Conservation (phyloP, 2,329 filamentous ascomycete genomes). For the Nothophoma quercina region DNA sequence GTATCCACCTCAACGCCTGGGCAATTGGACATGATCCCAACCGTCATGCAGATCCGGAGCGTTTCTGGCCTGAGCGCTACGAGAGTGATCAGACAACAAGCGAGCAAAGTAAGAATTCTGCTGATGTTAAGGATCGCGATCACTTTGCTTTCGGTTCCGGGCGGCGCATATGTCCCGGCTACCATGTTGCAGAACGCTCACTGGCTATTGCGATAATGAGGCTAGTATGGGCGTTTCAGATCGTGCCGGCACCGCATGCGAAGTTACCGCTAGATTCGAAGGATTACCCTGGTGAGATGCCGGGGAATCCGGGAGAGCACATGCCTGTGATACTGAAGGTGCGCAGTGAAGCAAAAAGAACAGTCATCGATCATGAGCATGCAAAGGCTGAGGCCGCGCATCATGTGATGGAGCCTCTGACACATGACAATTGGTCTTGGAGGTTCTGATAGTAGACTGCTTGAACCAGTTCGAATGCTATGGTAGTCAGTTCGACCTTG, state of each 20-base stretch:
- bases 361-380: constrained; percentile 9
- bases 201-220: constrained; percentile 35
- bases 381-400: too few relatives aligned
- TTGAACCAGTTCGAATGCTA: too few relatives aligned
- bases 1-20: constrained; percentile 60
- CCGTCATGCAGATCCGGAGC: constrained; percentile 49
- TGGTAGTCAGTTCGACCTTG: too few relatives aligned
- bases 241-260: constrained; percentile 7
- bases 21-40: constrained; percentile 56
- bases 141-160: constrained; percentile 47
- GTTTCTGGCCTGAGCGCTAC: constrained; percentile 54
- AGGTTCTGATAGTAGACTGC: too few relatives aligned
- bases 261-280: constrained; percentile 1
- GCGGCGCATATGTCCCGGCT: constrained; percentile 42
- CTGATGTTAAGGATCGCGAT: constrained; percentile 24
- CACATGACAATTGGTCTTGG: too few relatives aligned
- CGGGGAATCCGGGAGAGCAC: constrained; percentile 16
- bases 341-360: constrained; percentile 22
- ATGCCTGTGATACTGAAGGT: constrained; percentile 24
- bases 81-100: constrained; percentile 30
- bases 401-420: too few relatives aligned
- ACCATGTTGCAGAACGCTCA: constrained; percentile 40
- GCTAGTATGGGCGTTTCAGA: constrained; percentile 41
- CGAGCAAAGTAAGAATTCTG: constrained; percentile 9
- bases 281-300: constrained; percentile 14